Percentiles rank a stretch among this genome's conserved stretches.
phyloP scores from a whole-genome alignment of 345 rosid species.

The Gossypium longicalyx region DNA sequence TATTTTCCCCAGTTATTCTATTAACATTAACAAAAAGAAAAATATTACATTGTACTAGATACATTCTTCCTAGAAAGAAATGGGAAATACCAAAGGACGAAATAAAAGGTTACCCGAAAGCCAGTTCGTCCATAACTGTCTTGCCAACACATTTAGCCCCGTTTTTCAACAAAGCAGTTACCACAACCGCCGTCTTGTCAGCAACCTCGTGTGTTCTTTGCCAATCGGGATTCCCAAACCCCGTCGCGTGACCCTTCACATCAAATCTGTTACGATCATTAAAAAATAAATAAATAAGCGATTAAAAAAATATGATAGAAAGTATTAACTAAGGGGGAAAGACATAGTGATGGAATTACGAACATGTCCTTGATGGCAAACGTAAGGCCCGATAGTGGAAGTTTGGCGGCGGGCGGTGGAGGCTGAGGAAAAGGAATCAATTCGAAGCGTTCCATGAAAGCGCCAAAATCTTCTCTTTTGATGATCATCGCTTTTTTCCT shows the following conservation, averaged over 20 bases:
- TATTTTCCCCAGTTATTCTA: constrained; percentile 78
- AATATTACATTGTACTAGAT: not conserved
- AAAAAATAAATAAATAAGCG: constrained; percentile 6
- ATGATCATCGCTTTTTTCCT: constrained; percentile 41
- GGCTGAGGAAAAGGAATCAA: constrained; percentile 75
- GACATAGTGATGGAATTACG: constrained; percentile 8
- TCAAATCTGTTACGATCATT: constrained; percentile 53
- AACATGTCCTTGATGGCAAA: constrained; percentile 81
- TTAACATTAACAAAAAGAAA: not conserved
- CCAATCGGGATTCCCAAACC: constrained; percentile 89
- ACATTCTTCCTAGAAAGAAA: not conserved
- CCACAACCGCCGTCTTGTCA: constrained; percentile 59
- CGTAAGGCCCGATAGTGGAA: constrained; percentile 60
- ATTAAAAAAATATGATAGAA: not conserved
- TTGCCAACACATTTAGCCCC: constrained; percentile 94
- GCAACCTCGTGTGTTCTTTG: constrained; percentile 66
- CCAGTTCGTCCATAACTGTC: constrained; percentile 81
- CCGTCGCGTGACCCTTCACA: constrained; percentile 65
- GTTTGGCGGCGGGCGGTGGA: constrained; percentile 84
- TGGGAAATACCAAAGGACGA: not conserved
- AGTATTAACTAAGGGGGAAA: not conserved
- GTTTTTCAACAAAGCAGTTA: constrained; percentile 61
- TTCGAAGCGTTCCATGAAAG: constrained; percentile 66
- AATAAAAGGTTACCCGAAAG: constrained; percentile 49
- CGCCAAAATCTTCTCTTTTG: constrained; percentile 57